Percentiles rank a stretch among this genome's conserved stretches.
These are phyloP conservation scores for Collybiopsis luxurians DNA, from an alignment of 768 basidiomycete genomes.

Conservation along the genomic window DNA sequence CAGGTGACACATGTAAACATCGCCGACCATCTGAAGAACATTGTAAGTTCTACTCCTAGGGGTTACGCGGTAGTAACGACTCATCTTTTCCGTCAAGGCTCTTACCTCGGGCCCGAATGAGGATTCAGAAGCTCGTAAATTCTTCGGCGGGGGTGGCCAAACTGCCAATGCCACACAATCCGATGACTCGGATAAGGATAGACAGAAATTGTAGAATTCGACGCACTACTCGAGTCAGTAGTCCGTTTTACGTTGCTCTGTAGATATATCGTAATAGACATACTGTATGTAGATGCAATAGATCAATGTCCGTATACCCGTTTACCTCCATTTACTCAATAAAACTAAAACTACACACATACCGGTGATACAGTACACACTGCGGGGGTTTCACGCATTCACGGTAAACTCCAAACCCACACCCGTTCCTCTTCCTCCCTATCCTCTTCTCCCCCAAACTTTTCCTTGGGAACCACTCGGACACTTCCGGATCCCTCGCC, in stretches of 20 bases:
- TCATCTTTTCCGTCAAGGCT: slow-evolving; percentile 4
- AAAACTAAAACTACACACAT: too few species aligned
- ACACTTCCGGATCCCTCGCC: background rate
- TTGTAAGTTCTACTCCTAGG: slow-evolving; percentile 20
- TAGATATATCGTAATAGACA: too few species aligned
- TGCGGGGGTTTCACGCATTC: background rate
- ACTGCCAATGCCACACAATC: background rate
- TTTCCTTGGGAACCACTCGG: background rate
- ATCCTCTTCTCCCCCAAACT: background rate
- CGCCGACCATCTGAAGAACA: slow-evolving; percentile 27
- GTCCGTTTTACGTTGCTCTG: too few species aligned
- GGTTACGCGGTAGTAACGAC: background rate
- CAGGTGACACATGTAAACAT: slow-evolving; percentile 34
- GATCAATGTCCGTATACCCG: too few species aligned
- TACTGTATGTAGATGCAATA: too few species aligned
- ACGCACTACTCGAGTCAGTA: too few species aligned
- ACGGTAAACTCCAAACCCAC: background rate
- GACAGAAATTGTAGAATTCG: slow-evolving; percentile 1
- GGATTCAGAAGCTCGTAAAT: slow-evolving; percentile 29
- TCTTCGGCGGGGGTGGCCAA: slow-evolving; percentile 27
- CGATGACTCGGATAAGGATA: slow-evolving; percentile 1
- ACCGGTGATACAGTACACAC: too few species aligned
- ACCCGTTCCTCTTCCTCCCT: background rate
- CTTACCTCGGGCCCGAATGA: slow-evolving; percentile 16
- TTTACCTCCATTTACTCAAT: too few species aligned